These are phyloP conservation scores for Arachis stenosperma DNA, from an alignment of 306 rosid genomes.

Conservation along the genomic window DNA sequence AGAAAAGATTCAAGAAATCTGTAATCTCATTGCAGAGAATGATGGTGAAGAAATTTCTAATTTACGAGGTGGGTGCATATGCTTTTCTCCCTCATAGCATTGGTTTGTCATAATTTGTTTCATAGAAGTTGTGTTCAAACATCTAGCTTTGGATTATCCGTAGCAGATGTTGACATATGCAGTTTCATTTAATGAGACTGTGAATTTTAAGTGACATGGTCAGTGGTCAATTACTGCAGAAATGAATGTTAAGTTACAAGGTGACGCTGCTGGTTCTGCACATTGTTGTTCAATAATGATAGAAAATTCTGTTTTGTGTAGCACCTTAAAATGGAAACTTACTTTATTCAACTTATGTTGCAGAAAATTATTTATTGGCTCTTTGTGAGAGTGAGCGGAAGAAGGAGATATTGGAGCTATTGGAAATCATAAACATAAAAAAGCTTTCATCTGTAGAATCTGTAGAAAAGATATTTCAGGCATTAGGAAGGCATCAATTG, in stretches of 20 bases:
- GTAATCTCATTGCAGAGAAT: constrained; percentile 49
- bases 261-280: constrained; percentile 10
- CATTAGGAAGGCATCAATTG: constrained; percentile 69
- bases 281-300: constrained; percentile 11
- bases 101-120: constrained; percentile 25
- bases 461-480: constrained; percentile 56
- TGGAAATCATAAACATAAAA: constrained; percentile 63
- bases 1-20: constrained; percentile 70
- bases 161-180: constrained; percentile 25
- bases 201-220: background rate
- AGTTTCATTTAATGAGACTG: constrained; percentile 15
- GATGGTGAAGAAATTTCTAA: constrained; percentile 45
- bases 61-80: constrained; percentile 60
- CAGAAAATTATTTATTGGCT: constrained; percentile 82
- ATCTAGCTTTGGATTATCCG: constrained; percentile 25
- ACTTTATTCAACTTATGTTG: constrained; percentile 45
- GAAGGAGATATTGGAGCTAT: constrained; percentile 62
- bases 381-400: constrained; percentile 75
- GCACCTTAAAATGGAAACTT: constrained; percentile 18
- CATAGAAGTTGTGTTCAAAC: constrained; percentile 29
- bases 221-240: constrained; percentile 24
- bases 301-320: constrained; percentile 34
- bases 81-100: background rate
- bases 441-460: constrained; percentile 50
- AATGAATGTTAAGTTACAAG: constrained; percentile 17